Conservation (phyloP, 2,329 filamentous ascomycete genomes). For the Curvularia verruculosa region DNA sequence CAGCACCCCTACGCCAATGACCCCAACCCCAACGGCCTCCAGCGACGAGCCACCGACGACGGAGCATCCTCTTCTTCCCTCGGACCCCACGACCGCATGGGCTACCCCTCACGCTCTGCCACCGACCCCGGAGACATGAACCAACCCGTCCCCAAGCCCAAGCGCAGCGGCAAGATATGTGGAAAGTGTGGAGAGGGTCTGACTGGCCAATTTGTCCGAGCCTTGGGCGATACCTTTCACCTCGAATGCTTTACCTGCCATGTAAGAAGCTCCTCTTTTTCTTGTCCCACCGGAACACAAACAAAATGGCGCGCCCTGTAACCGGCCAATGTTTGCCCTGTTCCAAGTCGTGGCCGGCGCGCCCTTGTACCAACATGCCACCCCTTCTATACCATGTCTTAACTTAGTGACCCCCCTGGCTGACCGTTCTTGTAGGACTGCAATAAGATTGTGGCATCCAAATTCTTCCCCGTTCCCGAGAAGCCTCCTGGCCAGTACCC, state of each 20-base stretch:
- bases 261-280: constrained; percentile 57
- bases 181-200: constrained; percentile 88
- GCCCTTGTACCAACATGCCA: neutral
- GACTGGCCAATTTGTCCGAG: constrained; percentile 94
- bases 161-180: constrained; percentile 55
- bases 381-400: neutral
- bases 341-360: neutral
- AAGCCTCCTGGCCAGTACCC: constrained; percentile 90
- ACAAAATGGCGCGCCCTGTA: neutral
- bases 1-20: constrained; percentile 39
- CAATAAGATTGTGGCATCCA: constrained; percentile 94
- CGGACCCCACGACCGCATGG: constrained; percentile 31
- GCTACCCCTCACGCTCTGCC: constrained; percentile 32
- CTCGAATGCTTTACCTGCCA: constrained; percentile 97
- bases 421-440: constrained; percentile 72
- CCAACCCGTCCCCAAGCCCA: constrained; percentile 33
- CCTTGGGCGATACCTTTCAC: constrained; percentile 91
- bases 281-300: neutral
- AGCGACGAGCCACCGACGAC: constrained; percentile 41
- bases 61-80: constrained; percentile 29
- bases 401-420: neutral
- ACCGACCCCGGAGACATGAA: constrained; percentile 41
- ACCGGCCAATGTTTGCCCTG: no score
- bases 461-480: constrained; percentile 97
- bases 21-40: constrained; percentile 40